A percentile compares a stretch with the other conserved stretches of the same genome.
These are phyloP conservation scores for Pleurotus ostreatus DNA, from an alignment of 768 basidiomycete genomes.

Conservation along the genomic window DNA sequence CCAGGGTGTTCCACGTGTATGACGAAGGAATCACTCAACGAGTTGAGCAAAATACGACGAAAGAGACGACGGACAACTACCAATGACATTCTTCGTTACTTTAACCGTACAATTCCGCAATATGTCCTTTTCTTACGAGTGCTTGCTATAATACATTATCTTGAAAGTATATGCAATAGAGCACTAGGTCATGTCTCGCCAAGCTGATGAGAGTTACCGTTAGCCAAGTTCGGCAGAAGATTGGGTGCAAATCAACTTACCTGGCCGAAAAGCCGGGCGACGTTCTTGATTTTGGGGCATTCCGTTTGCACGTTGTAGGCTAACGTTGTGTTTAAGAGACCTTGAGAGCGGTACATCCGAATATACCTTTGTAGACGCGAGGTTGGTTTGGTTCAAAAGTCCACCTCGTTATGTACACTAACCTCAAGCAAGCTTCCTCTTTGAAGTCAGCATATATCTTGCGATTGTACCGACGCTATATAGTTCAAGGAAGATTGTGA, in stretches of 20 bases:
- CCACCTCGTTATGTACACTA: conserved; percentile 1
- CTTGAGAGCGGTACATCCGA: conserved; percentile 50
- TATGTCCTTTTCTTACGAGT: no score
- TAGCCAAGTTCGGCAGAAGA: no score
- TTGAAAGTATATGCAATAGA: no score
- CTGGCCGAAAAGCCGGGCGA: conserved; percentile 36
- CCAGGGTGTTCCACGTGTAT: conserved; percentile 45
- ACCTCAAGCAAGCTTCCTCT: conserved; percentile 73
- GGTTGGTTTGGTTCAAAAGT: neutral
- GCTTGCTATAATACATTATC: no score
- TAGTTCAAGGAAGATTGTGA: neutral
- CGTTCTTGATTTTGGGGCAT: conserved; percentile 60
- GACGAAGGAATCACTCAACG: neutral
- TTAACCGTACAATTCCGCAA: neutral
- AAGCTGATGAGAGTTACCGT: neutral
- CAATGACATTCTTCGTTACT: neutral
- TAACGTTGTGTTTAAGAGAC: conserved; percentile 42
- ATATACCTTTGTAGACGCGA: conserved; percentile 46
- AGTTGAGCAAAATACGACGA: neutral
- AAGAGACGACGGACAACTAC: neutral
- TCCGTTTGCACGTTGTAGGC: conserved; percentile 56
- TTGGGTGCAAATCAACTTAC: conserved; percentile 17
- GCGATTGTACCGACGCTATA: conserved; percentile 68
- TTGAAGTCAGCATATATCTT: conserved; percentile 76
- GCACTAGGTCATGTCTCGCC: neutral